Evolutionary conservation across 192 early-diverging fungal genomes (phyloP).

Genomic region (Linnemannia elongata): DNA sequence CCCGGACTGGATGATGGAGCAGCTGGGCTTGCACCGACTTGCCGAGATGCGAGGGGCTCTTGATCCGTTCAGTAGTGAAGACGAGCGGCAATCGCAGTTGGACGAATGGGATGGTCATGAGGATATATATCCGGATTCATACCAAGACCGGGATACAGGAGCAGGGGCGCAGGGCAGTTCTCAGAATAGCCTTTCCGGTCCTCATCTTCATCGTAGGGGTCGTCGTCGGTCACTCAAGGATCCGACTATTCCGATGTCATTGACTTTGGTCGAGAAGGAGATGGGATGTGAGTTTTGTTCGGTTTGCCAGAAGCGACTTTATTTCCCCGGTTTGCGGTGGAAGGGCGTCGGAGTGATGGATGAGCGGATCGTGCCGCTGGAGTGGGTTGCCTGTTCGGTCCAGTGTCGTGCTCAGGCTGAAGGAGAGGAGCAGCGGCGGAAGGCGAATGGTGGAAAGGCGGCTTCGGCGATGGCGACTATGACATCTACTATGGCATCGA

Average conservation of each 20-base stretch:
- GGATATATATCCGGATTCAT: conserved; percentile 4
- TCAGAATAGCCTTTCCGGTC: background rate
- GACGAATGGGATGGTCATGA: background rate
- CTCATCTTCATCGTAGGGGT: background rate
- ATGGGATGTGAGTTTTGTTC: conserved; percentile 46
- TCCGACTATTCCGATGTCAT: conserved; percentile 10
- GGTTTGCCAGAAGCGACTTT: conserved; percentile 46
- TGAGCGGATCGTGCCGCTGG: conserved; percentile 50
- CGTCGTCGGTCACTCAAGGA: background rate
- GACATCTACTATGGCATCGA: background rate
- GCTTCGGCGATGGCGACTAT: background rate
- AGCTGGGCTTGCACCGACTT: conserved; percentile 22
- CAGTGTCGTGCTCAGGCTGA: conserved; percentile 39
- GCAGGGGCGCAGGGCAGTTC: background rate
- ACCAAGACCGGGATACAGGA: background rate
- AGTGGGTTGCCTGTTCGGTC: conserved; percentile 53
- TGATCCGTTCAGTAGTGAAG: background rate
- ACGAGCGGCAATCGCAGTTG: background rate
- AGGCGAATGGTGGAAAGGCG: background rate
- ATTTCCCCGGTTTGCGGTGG: conserved; percentile 48
- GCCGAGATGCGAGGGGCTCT: conserved; percentile 15
- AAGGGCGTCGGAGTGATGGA: conserved; percentile 57
- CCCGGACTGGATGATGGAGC: conserved; percentile 39
- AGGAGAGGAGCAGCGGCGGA: conserved; percentile 13
- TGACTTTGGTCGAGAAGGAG: conserved; percentile 28